phyloP scores from a whole-genome alignment of 2,329 filamentous ascomycete species.

The Pseudocercospora crystallina region DNA sequence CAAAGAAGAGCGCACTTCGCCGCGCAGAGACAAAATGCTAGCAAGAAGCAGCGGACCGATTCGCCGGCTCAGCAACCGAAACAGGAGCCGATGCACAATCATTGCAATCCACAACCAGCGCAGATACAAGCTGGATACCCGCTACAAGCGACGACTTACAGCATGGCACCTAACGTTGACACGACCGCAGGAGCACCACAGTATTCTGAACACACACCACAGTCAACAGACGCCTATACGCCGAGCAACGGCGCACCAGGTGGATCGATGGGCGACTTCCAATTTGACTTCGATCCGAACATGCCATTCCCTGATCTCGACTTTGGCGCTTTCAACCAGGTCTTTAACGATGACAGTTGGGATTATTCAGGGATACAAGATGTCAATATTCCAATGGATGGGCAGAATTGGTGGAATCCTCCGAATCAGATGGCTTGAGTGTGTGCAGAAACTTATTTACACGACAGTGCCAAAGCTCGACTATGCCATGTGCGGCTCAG shows the following conservation, averaged over 20 bases:
- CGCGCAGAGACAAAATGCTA: not conserved
- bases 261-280: slow-evolving; percentile 3
- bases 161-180: not conserved
- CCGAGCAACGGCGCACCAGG: slow-evolving; percentile 1
- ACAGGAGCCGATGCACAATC: slow-evolving; percentile 2
- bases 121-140: slow-evolving; percentile 1
- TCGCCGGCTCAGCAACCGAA: slow-evolving; percentile 2
- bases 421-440: slow-evolving; percentile 1
- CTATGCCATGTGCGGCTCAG: not conserved
- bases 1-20: slow-evolving; percentile 4
- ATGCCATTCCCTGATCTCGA: slow-evolving; percentile 12
- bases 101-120: not conserved
- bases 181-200: not conserved
- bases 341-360: slow-evolving; percentile 20
- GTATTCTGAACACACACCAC: slow-evolving; percentile 3
- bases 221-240: not conserved
- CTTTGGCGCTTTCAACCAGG: slow-evolving; percentile 20
- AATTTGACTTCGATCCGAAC: slow-evolving; percentile 13
- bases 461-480: not conserved
- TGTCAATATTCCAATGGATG: slow-evolving; percentile 5
- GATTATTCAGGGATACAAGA: slow-evolving; percentile 13
- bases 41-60: slow-evolving; percentile 4
- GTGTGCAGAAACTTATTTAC: not conserved
- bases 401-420: slow-evolving; percentile 6
- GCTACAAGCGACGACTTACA: not conserved